phyloP scores from a whole-genome alignment of 441 rosid species.

The Erodium moschatum region DNA sequence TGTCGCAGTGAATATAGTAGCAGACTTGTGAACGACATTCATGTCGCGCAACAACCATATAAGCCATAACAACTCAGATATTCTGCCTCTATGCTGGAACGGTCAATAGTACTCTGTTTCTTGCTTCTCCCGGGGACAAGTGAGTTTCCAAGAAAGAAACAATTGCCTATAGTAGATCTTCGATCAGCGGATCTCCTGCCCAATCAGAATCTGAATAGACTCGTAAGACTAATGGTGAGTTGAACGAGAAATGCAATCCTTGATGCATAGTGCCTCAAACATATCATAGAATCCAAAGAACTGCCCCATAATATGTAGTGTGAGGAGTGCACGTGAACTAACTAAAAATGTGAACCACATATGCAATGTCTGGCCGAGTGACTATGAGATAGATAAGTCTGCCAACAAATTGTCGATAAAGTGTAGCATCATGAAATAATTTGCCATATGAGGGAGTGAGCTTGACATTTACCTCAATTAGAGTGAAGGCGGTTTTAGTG shows the following conservation, averaged over 20 bases:
- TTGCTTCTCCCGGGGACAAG: background rate
- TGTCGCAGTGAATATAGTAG: background rate
- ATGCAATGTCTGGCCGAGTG: too few species aligned
- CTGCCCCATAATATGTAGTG: background rate
- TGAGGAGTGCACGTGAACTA: background rate
- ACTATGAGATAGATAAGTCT: background rate
- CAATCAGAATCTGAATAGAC: background rate
- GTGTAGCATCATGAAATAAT: background rate
- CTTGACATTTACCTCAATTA: background rate
- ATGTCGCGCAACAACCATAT: background rate
- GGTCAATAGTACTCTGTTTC: background rate
- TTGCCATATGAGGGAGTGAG: background rate
- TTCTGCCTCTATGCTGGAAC: background rate
- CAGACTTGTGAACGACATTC: background rate
- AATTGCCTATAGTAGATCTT: background rate
- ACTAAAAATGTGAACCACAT: background rate
- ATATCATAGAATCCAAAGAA: background rate
- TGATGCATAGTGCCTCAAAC: background rate
- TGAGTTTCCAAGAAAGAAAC: background rate
- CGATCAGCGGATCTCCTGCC: background rate
- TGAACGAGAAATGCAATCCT: background rate
- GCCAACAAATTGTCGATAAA: background rate
- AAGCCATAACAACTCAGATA: background rate
- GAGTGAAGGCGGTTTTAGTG: background rate
- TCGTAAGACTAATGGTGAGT: background rate